These are phyloP conservation scores for Amanita subjunquillea DNA, from an alignment of 768 basidiomycete genomes.

Conservation along the genomic window DNA sequence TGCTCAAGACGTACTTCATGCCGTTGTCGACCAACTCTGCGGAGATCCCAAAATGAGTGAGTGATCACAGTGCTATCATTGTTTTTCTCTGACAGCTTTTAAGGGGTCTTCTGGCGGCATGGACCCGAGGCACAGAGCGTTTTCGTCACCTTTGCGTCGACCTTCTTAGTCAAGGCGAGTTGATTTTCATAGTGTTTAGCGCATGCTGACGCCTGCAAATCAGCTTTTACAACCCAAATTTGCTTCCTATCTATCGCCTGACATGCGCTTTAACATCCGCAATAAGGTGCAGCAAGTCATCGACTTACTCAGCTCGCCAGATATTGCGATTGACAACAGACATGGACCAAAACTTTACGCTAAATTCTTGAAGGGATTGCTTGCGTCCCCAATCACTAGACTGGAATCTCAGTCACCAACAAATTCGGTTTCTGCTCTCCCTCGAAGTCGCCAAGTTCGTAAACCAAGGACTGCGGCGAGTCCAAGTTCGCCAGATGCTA, in stretches of 20 bases:
- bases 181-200: neutral
- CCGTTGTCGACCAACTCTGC: constrained; percentile 49
- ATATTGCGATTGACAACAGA: constrained; percentile 69
- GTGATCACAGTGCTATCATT: neutral
- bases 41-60: constrained; percentile 39
- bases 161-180: constrained; percentile 71
- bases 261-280: constrained; percentile 54
- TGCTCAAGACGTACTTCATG: constrained; percentile 54
- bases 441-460: neutral
- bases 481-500: constrained; percentile 8
- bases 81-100: constrained; percentile 9
- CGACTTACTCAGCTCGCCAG: constrained; percentile 55
- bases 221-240: constrained; percentile 72
- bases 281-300: constrained; percentile 54
- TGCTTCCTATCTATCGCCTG: constrained; percentile 42
- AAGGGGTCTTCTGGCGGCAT: constrained; percentile 51
- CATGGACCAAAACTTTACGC: constrained; percentile 78
- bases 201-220: constrained; percentile 13
- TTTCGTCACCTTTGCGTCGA: constrained; percentile 71
- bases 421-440: neutral
- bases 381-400: constrained; percentile 43
- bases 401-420: constrained; percentile 3
- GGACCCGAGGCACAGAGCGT: constrained; percentile 76
- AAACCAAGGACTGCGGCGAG: neutral
- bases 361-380: constrained; percentile 63